These are phyloP conservation scores for Rhizopus delemar DNA, from an alignment of 371 early-diverging fungal species.

Conservation along the genomic window DNA sequence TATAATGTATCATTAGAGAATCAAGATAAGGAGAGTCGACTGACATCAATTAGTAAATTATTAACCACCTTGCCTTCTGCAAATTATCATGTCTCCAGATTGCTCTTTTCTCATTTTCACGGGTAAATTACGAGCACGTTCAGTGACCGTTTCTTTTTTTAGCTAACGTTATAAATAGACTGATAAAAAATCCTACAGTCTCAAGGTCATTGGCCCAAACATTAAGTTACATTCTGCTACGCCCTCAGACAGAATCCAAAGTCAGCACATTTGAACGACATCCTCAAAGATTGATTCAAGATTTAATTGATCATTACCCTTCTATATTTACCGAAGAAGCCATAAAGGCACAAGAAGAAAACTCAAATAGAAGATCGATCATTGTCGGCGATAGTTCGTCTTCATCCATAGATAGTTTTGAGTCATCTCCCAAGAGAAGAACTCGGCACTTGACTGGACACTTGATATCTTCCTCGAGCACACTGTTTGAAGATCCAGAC, in stretches of 20 bases:
- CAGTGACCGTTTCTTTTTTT: background rate
- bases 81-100: slow-evolving; percentile 54
- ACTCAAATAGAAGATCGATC: background rate
- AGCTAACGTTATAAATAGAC: slow-evolving; percentile 3
- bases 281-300: slow-evolving; percentile 56
- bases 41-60: slow-evolving; percentile 51
- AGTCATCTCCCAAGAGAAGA: slow-evolving; percentile 1
- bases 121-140: slow-evolving; percentile 21
- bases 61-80: slow-evolving; percentile 54
- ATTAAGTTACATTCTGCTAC: slow-evolving; percentile 58
- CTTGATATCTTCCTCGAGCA: slow-evolving; percentile 36
- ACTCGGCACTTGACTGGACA: slow-evolving; percentile 26
- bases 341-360: slow-evolving; percentile 29
- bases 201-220: background rate
- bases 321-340: slow-evolving; percentile 32
- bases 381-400: no score
- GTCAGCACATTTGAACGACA: slow-evolving; percentile 60
- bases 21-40: slow-evolving; percentile 41
- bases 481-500: slow-evolving; percentile 50
- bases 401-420: no score
- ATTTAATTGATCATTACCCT: slow-evolving; percentile 47
- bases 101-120: slow-evolving; percentile 51
- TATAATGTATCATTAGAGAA: slow-evolving; percentile 23
- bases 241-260: slow-evolving; percentile 54
- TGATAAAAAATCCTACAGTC: slow-evolving; percentile 22